These are phyloP conservation scores for Cystoderma amianthinum DNA, from an alignment of 768 basidiomycete species.

Conservation along the genomic window DNA sequence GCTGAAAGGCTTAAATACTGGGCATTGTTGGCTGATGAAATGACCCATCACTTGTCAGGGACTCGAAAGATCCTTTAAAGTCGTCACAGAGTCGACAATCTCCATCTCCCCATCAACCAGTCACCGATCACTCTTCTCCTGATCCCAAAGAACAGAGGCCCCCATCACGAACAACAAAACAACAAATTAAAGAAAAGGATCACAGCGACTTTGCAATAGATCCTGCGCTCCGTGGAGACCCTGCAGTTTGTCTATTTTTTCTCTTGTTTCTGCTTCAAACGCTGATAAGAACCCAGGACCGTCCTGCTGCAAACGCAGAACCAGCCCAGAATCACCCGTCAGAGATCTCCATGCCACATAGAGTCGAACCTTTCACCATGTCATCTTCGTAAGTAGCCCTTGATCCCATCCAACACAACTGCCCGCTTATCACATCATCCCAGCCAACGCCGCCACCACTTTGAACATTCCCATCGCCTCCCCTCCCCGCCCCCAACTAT, in stretches of 20 bases:
- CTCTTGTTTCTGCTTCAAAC: too few species aligned
- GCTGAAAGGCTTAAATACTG: conserved; percentile 14
- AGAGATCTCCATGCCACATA: neutral
- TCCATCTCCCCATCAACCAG: conserved; percentile 19
- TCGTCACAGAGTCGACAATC: conserved; percentile 10
- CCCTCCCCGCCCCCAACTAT: conserved; percentile 22
- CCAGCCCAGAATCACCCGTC: too few species aligned
- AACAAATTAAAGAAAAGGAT: too few species aligned
- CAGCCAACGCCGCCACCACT: conserved; percentile 23
- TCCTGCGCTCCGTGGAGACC: neutral
- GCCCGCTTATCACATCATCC: conserved; percentile 4
- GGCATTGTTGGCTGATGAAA: conserved; percentile 17
- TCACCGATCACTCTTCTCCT: conserved; percentile 10
- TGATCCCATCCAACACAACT: conserved; percentile 9
- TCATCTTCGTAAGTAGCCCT: conserved; percentile 19
- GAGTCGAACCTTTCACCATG: conserved; percentile 16
- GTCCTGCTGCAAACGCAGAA: too few species aligned
- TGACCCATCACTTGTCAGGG: conserved; percentile 13
- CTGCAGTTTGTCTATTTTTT: neutral
- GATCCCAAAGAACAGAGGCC: neutral
- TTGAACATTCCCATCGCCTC: conserved; percentile 30
- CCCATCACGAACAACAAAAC: too few species aligned
- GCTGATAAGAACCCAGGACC: too few species aligned
- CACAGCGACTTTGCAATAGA: neutral
- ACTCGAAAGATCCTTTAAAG: conserved; percentile 13